Base-by-base conservation (phyloP, 1,139 yeast genomes). In the Protomyces inouyei region DNA sequence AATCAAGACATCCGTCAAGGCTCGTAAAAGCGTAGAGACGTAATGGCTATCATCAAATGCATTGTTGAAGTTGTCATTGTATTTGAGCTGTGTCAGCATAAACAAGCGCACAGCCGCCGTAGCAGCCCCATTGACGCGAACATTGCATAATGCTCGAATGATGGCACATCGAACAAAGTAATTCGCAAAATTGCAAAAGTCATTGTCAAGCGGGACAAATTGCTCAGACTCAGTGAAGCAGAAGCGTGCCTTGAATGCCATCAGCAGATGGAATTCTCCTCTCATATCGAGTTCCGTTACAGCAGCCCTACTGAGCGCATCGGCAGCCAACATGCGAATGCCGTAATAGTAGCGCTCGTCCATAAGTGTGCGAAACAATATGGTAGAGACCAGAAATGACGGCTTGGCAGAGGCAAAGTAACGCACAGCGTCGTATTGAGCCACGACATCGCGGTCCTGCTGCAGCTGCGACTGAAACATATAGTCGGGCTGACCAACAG, bases 391-490 rank as follows among this genome's bases (percentile, higher is more conserved):
- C 3, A 87, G 78, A 1, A 78, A 71, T 0, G 83, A 78, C 0
- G 92, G 88, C 66, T 83, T 82, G n/a, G 80, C 75, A 37, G 79
- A 82, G 8, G 86, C 85, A 74, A 90, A 92, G 74, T 83, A 89
- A 60, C 81, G 78, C 16, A 92, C 82, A 2, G 97, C 92, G 66
- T 91, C 97, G 63, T 83, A 78, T 72, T 95, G 99, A 0, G 98
- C 98, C 69, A 91, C 97, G 16, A 95, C 96, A 73, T 95, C 99
- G 68, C 97, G 79, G 76, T 95, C 99, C 73, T 90, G 95, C 70
- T 89, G 95, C 45, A 95, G 76, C 72, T 95, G 98, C 0, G 98
- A 88, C 0, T 91, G 90, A 74, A 83, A 93, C 97, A 93, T 95
- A 73, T 90, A 88, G 72, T 91, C 98, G 0, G 97, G 96, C 74